Conservation (phyloP, 768 basidiomycete genomes). For the Podaxis sp. region DNA sequence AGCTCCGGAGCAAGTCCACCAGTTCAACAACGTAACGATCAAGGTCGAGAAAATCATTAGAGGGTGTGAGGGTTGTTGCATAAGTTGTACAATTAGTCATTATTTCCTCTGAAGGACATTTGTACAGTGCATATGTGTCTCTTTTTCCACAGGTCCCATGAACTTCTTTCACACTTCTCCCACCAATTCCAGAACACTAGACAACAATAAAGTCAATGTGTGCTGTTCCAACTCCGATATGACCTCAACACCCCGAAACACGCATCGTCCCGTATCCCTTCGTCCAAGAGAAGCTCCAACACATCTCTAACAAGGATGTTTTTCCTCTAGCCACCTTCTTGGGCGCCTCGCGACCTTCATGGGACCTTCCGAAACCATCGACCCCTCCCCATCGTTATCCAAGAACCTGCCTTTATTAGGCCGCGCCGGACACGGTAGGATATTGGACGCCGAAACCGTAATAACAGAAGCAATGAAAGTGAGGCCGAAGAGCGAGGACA, state of each 20-base stretch:
- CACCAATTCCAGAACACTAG: neutral
- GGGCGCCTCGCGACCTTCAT: constrained; percentile 58
- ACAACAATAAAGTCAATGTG: neutral
- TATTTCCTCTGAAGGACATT: neutral
- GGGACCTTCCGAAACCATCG: constrained; percentile 24
- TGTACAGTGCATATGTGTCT: constrained; percentile 19
- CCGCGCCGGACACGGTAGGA: constrained; percentile 79
- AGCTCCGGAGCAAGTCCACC: constrained; percentile 50
- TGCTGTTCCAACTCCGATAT: neutral
- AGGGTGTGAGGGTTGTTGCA: constrained; percentile 20
- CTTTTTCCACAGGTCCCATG: neutral
- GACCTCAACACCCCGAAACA: neutral
- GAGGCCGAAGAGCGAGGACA: constrained; percentile 75
- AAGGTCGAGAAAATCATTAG: constrained; percentile 30
- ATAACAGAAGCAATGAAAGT: constrained; percentile 76
- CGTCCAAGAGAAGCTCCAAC: constrained; percentile 1
- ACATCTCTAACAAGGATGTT: constrained; percentile 31
- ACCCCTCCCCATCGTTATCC: constrained; percentile 39
- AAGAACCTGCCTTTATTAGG: constrained; percentile 52
- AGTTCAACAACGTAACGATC: constrained; percentile 56
- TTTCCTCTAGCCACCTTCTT: constrained; percentile 83
- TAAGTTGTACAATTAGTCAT: constrained; percentile 22
- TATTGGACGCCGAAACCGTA: constrained; percentile 75
- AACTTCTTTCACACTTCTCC: neutral
- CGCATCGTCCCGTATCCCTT: neutral